A percentile compares a stretch with the other conserved stretches of the same genome.
Evolutionary conservation across 139 green algal genomes (phyloP).

Genomic region (Closterium sp.): DNA sequence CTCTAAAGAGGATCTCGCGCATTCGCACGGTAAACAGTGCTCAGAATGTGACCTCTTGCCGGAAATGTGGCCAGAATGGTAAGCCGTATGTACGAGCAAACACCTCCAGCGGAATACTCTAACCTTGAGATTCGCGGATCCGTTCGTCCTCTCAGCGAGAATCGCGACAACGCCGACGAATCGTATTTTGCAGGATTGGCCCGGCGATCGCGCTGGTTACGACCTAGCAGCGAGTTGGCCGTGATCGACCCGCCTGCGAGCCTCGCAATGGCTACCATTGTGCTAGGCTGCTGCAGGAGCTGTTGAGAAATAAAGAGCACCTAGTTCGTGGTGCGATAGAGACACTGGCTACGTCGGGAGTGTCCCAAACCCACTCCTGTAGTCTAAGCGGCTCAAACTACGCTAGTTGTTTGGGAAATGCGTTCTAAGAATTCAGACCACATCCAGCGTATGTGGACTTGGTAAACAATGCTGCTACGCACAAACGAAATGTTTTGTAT

Average conservation of each 20-base stretch:
- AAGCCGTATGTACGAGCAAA: too few relatives aligned
- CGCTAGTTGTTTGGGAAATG: too few relatives aligned
- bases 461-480: too few relatives aligned
- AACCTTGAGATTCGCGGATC: neutral
- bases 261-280: neutral
- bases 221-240: neutral
- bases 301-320: neutral
- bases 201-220: neutral
- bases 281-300: neutral
- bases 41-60: too few relatives aligned
- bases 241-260: neutral
- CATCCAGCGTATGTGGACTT: too few relatives aligned
- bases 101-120: too few relatives aligned
- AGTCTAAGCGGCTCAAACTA: too few relatives aligned
- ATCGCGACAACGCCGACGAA: neutral
- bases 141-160: neutral
- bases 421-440: too few relatives aligned
- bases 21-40: neutral
- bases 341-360: too few relatives aligned
- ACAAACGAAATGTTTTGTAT: too few relatives aligned
- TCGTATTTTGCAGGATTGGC: neutral
- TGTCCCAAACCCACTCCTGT: too few relatives aligned
- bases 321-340: neutral
- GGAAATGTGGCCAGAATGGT: too few relatives aligned
- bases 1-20: neutral